These are phyloP conservation scores for Sarcomyxa edulis DNA, from an alignment of 768 basidiomycete species.

Conservation along the genomic window DNA sequence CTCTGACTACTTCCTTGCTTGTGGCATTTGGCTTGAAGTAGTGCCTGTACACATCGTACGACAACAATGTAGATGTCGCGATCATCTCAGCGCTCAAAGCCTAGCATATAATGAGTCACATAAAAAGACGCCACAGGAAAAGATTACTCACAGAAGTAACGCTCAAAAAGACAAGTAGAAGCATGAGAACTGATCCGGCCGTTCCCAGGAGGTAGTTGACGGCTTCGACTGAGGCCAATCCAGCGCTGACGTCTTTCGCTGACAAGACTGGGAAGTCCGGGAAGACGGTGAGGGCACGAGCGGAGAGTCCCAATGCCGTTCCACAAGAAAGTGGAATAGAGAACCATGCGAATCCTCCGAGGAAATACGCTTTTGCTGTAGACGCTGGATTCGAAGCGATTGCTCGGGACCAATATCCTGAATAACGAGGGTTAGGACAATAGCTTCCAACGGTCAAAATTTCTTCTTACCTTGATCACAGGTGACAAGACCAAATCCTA, in stretches of 20 bases:
- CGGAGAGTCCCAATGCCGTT: conserved; percentile 29
- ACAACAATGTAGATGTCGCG: conserved; percentile 27
- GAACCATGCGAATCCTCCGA: conserved; percentile 35
- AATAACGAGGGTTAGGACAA: not conserved
- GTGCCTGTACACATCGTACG: conserved; percentile 27
- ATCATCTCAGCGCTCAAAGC: conserved; percentile 28
- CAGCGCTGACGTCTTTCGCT: conserved; percentile 22
- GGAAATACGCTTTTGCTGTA: conserved; percentile 31
- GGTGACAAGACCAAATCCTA: conserved; percentile 16
- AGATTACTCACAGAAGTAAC: conserved; percentile 22
- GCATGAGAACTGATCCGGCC: conserved; percentile 28
- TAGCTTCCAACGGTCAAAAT: no score
- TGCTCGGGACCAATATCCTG: conserved; percentile 31
- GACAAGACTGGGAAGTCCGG: conserved; percentile 22
- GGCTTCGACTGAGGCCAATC: conserved; percentile 27
- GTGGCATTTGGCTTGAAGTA: no score
- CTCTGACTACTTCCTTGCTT: no score
- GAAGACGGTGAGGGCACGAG: conserved; percentile 17
- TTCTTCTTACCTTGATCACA: no score
- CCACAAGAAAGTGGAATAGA: conserved; percentile 32
- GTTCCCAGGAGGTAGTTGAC: conserved; percentile 28
- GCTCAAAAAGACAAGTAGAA: conserved; percentile 29
- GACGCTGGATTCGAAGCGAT: conserved; percentile 29
- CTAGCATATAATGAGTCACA: conserved; percentile 1
- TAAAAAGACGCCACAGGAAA: no score